phyloP scores from a whole-genome alignment of 192 early-diverging fungal genomes.

The Coemansia sp. region DNA sequence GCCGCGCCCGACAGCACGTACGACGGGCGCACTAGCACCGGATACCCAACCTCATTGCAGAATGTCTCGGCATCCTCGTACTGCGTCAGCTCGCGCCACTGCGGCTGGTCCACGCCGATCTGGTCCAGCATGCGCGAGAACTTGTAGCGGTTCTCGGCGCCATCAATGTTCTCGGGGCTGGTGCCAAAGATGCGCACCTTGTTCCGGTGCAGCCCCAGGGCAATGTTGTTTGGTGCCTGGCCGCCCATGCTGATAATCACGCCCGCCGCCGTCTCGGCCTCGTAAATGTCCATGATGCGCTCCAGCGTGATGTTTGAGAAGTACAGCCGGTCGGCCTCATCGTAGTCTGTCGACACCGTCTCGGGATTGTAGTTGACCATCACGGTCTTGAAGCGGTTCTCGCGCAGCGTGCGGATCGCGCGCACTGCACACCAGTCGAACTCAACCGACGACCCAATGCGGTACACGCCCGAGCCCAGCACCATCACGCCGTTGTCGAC shows the following conservation, averaged over 20 bases:
- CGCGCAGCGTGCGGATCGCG: slow-evolving; percentile 89
- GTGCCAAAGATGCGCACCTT: slow-evolving; percentile 94
- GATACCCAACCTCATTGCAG: slow-evolving; percentile 85
- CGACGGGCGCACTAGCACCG: slow-evolving; percentile 95
- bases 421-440: slow-evolving; percentile 99
- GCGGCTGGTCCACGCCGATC: slow-evolving; percentile 95
- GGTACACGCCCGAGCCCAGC: slow-evolving; percentile 95
- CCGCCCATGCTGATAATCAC: slow-evolving; percentile 95
- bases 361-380: slow-evolving; percentile 99
- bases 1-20: slow-evolving; percentile 99
- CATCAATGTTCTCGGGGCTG: slow-evolving; percentile 94
- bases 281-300: slow-evolving; percentile 95
- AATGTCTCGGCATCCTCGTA: slow-evolving; percentile 81
- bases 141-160: slow-evolving; percentile 96
- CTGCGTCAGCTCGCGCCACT: slow-evolving; percentile 93
- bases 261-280: slow-evolving; percentile 79
- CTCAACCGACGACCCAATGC: slow-evolving; percentile 97
- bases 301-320: slow-evolving; percentile 95
- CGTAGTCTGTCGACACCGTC: slow-evolving; percentile 99
- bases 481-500: slow-evolving; percentile 96
- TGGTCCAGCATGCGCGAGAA: slow-evolving; percentile 96
- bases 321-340: slow-evolving; percentile 96
- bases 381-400: slow-evolving; percentile 83
- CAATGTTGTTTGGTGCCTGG: slow-evolving; percentile 98
- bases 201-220: slow-evolving; percentile 81